phyloP scores from a whole-genome alignment of 768 basidiomycete genomes.

The Candolleomyces eurysporus region DNA sequence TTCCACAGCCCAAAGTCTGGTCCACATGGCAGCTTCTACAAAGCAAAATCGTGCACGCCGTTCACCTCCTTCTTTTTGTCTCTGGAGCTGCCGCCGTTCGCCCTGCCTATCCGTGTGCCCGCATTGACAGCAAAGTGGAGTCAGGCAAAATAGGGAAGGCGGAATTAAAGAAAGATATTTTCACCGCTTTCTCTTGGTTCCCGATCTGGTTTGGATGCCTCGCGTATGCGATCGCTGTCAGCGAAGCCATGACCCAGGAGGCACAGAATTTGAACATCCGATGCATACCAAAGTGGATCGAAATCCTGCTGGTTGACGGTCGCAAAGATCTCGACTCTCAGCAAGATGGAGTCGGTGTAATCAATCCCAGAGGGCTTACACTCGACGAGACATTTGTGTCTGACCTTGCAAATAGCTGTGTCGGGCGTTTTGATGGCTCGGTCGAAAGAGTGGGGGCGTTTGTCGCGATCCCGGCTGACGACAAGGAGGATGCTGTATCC shows the following conservation, averaged over 20 bases:
- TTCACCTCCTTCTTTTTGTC: neutral
- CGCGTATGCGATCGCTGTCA: neutral
- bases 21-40: neutral
- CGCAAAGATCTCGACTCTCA: too few relatives aligned
- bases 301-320: neutral
- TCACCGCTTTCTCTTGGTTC: neutral
- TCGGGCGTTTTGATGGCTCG: neutral
- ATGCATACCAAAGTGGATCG: neutral
- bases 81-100: neutral
- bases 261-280: neutral
- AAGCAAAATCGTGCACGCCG: neutral
- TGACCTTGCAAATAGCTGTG: neutral
- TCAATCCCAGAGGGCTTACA: neutral
- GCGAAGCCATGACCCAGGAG: neutral
- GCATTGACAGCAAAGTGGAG: neutral
- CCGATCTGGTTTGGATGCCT: constrained; percentile 1
- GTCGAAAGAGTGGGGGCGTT: neutral
- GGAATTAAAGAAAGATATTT: neutral
- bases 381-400: neutral
- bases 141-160: neutral
- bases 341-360: neutral
- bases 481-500: neutral
- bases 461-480: neutral
- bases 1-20: neutral
- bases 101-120: neutral